phyloP scores from a whole-genome alignment of 257 asterid genomes.

The Cinchona pubescens region DNA sequence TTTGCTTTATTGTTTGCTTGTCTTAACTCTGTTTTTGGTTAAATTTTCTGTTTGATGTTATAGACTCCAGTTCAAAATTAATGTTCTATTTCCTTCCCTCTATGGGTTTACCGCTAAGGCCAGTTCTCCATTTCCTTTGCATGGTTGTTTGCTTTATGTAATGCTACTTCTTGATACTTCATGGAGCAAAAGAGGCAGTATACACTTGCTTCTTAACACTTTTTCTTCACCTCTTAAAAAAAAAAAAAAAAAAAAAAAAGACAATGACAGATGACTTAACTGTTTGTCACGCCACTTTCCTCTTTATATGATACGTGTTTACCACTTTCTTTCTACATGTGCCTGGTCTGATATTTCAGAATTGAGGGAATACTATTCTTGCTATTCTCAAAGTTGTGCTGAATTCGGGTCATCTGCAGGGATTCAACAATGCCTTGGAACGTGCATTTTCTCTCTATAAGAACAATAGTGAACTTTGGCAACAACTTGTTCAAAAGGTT shows the following conservation, averaged over 20 bases:
- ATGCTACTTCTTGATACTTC: not conserved
- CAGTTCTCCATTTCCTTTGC: not conserved
- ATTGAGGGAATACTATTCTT: not conserved
- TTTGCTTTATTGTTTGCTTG: not conserved
- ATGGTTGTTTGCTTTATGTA: not conserved
- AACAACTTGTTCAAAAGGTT: slow-evolving; percentile 64
- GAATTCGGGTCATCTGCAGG: slow-evolving; percentile 38
- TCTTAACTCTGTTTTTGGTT: not conserved
- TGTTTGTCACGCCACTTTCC: not conserved
- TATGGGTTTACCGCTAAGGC: not conserved
- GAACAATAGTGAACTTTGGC: slow-evolving; percentile 58
- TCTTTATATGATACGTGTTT: no score
- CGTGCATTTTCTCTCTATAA: slow-evolving; percentile 67
- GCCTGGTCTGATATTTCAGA: not conserved
- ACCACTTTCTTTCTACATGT: not conserved
- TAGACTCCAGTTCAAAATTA: not conserved
- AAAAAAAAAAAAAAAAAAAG: no score
- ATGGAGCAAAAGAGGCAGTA: not conserved
- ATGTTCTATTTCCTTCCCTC: not conserved
- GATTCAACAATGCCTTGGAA: slow-evolving; percentile 56
- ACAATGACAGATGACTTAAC: not conserved
- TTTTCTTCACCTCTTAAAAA: not conserved
- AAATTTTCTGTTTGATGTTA: not conserved
- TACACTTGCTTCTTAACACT: not conserved
- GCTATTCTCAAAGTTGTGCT: not conserved